Conservation (phyloP, 2,329 filamentous ascomycete genomes). For the Calonectria ilicicola region DNA sequence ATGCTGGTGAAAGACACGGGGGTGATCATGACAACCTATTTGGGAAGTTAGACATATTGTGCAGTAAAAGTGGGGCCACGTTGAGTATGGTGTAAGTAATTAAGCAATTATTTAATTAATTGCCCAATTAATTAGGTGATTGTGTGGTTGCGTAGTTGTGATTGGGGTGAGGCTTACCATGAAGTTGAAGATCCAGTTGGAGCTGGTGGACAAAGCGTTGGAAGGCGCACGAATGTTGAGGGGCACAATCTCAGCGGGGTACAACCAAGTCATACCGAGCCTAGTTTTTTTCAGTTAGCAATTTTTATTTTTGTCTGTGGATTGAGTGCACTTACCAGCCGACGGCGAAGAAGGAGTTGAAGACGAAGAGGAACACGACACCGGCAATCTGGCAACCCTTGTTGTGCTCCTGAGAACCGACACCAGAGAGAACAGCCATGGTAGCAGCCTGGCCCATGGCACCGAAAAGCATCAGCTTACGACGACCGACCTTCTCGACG, state of each 20-base stretch:
- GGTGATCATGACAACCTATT: slow-evolving; percentile 70
- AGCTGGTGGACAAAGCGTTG: slow-evolving; percentile 65
- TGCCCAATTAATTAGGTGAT: neutral
- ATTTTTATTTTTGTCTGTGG: neutral
- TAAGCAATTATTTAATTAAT: too few species aligned
- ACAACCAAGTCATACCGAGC: slow-evolving; percentile 72
- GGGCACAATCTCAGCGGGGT: slow-evolving; percentile 75
- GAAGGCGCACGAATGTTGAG: slow-evolving; percentile 74
- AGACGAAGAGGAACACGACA: slow-evolving; percentile 75
- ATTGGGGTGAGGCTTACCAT: slow-evolving; percentile 48
- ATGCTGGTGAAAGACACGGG: slow-evolving; percentile 70
- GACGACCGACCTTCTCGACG: slow-evolving; percentile 74
- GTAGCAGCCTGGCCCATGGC: slow-evolving; percentile 70
- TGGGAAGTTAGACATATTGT: neutral
- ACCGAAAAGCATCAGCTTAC: slow-evolving; percentile 79
- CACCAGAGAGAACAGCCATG: slow-evolving; percentile 72
- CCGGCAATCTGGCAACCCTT: slow-evolving; percentile 68
- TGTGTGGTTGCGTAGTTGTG: neutral
- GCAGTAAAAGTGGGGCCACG: too few species aligned
- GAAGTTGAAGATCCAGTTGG: slow-evolving; percentile 75
- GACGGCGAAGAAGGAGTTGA: slow-evolving; percentile 69
- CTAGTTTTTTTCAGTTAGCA: neutral
- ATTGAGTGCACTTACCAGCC: slow-evolving; percentile 53
- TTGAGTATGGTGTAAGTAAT: too few species aligned
- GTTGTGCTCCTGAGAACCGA: slow-evolving; percentile 64